Evolutionary conservation across 2,329 filamentous ascomycete species (phyloP).

Genomic region (Escovopsis sp.): DNA sequence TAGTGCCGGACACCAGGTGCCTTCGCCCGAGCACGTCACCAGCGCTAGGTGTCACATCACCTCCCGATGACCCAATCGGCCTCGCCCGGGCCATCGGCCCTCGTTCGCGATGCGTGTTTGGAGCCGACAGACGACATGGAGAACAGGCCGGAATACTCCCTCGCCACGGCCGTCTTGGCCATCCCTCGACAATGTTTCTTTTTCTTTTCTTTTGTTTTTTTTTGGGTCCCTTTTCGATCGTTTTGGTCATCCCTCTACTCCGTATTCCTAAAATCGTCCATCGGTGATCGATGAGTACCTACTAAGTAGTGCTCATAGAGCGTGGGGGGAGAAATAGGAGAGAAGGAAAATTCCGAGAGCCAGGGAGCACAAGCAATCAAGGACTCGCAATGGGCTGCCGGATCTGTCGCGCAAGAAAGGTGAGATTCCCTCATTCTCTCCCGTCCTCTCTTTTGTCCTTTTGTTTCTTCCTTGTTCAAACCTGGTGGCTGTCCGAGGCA

Average conservation of each 20-base stretch:
- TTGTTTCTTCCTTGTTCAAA: background rate
- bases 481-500: background rate
- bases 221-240: background rate
- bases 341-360: background rate
- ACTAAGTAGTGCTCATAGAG: too few relatives aligned
- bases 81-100: constrained; percentile 4
- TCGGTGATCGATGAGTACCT: too few relatives aligned
- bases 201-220: background rate
- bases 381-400: constrained; percentile 21
- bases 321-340: background rate
- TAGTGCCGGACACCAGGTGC: constrained; percentile 2
- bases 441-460: background rate
- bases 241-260: background rate
- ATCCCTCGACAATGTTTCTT: background rate
- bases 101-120: background rate
- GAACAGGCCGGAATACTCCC: background rate
- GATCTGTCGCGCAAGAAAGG: constrained; percentile 27
- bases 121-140: background rate
- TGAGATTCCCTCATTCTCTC: constrained; percentile 6
- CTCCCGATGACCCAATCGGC: background rate
- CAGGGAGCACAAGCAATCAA: background rate
- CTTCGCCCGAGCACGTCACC: constrained; percentile 8
- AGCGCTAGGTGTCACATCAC: constrained; percentile 4
- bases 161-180: background rate
- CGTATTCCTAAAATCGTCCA: too few relatives aligned